These are phyloP conservation scores for Fraxinus quadrangulata DNA, from an alignment of 257 asterid genomes.

Conservation along the genomic window DNA sequence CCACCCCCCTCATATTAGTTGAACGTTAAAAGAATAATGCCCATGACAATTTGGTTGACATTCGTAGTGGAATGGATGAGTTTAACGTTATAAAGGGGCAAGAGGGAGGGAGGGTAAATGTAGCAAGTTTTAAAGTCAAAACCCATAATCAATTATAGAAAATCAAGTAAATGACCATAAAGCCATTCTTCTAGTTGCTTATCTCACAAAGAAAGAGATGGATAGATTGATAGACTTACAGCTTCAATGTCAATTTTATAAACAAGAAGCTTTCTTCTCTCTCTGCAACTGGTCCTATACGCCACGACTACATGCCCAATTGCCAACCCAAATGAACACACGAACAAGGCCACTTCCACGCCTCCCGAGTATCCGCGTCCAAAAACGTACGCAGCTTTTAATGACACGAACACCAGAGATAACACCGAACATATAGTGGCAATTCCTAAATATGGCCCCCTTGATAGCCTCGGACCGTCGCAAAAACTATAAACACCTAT, in stretches of 20 bases:
- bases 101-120: too few species aligned
- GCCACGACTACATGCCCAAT: conserved; percentile 83
- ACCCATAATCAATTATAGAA: too few species aligned
- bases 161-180: too few species aligned
- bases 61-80: too few species aligned
- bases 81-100: too few species aligned
- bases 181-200: too few species aligned
- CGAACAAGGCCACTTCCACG: conserved; percentile 47
- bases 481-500: conserved; percentile 86
- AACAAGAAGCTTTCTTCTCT: conserved; percentile 85
- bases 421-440: conserved; percentile 74
- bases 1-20: neutral
- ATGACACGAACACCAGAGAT: conserved; percentile 72
- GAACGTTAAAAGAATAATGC: too few species aligned
- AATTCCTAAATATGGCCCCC: conserved; percentile 80
- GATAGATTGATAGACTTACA: conserved; percentile 55
- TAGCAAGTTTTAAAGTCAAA: too few species aligned
- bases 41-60: too few species aligned
- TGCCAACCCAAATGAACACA: conserved; percentile 63
- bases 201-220: neutral
- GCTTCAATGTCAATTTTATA: conserved; percentile 93
- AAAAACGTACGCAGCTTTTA: conserved; percentile 71
- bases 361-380: conserved; percentile 28
- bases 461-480: conserved; percentile 73
- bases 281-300: conserved; percentile 79